Evolutionary conservation across 148 eudicot species (phyloP).

Genomic region (Fagopyrum tataricum): DNA sequence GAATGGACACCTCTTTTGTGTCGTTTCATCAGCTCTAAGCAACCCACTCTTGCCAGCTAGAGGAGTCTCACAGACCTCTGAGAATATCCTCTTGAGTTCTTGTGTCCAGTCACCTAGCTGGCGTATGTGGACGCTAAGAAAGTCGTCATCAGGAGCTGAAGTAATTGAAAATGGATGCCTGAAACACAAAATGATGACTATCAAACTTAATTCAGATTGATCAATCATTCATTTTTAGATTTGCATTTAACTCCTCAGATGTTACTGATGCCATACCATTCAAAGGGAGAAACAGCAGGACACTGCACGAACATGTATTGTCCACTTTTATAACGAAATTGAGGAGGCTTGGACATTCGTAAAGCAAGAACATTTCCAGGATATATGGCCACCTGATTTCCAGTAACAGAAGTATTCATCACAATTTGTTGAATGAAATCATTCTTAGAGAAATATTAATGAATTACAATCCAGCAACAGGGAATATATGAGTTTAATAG

Average conservation of each 20-base stretch:
- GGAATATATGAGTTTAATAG: not conserved
- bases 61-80: conserved; percentile 61
- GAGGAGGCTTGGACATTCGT: conserved; percentile 89
- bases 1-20: conserved; percentile 45
- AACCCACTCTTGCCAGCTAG: conserved; percentile 75
- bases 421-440: not conserved
- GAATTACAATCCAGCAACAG: not conserved
- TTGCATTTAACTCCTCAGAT: not conserved
- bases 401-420: conserved; percentile 1
- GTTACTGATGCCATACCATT: conserved; percentile 49
- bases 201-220: not conserved
- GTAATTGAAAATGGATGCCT: conserved; percentile 99
- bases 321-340: conserved; percentile 84
- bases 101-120: conserved; percentile 95
- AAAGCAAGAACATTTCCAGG: conserved; percentile 81
- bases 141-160: conserved; percentile 92
- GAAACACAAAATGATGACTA: conserved; percentile 9
- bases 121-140: conserved; percentile 77
- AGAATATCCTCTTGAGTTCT: conserved; percentile 65
- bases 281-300: conserved; percentile 87
- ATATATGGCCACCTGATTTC: conserved; percentile 67
- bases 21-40: conserved; percentile 81
- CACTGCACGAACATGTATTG: conserved; percentile 97
- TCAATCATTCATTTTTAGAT: not conserved
- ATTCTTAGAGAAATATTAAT: not conserved